Percentiles rank a stretch among this genome's conserved stretches.
phyloP scores from a whole-genome alignment of 257 asterid genomes.

The Thymus quinquecostatus region DNA sequence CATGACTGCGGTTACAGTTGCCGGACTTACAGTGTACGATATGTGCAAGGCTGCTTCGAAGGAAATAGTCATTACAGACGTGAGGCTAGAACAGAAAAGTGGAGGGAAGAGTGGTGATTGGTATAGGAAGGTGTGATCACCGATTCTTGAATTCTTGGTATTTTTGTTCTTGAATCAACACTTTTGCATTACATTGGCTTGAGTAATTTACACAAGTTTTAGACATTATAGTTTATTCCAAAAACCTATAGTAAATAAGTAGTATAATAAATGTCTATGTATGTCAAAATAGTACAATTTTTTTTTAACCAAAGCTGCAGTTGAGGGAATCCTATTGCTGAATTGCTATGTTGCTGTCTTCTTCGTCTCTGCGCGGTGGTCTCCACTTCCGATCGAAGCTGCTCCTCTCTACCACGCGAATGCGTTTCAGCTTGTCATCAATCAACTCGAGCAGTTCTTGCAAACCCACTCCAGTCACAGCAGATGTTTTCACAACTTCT shows the following conservation, averaged over 20 bases:
- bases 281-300: neutral
- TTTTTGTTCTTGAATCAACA: constrained; percentile 2
- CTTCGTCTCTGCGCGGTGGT: constrained; percentile 59
- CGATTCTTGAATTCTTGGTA: constrained; percentile 10
- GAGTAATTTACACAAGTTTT: too few relatives aligned
- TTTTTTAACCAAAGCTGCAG: neutral
- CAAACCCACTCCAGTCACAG: constrained; percentile 78
- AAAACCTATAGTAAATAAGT: too few relatives aligned
- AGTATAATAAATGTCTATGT: neutral
- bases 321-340: constrained; percentile 38
- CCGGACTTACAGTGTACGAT: constrained; percentile 85
- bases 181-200: neutral
- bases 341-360: constrained; percentile 47
- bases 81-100: constrained; percentile 65
- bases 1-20: constrained; percentile 68
- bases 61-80: constrained; percentile 60
- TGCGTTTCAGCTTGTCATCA: constrained; percentile 59
- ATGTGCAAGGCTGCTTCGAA: constrained; percentile 93
- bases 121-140: constrained; percentile 54
- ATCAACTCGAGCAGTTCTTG: constrained; percentile 75
- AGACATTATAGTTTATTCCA: too few relatives aligned
- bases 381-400: constrained; percentile 78
- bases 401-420: constrained; percentile 44
- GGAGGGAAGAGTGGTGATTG: constrained; percentile 93
- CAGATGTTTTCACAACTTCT: constrained; percentile 70